Evolutionary conservation across 2,329 filamentous ascomycete species (phyloP).

Genomic region (Xylariaceae sp.): DNA sequence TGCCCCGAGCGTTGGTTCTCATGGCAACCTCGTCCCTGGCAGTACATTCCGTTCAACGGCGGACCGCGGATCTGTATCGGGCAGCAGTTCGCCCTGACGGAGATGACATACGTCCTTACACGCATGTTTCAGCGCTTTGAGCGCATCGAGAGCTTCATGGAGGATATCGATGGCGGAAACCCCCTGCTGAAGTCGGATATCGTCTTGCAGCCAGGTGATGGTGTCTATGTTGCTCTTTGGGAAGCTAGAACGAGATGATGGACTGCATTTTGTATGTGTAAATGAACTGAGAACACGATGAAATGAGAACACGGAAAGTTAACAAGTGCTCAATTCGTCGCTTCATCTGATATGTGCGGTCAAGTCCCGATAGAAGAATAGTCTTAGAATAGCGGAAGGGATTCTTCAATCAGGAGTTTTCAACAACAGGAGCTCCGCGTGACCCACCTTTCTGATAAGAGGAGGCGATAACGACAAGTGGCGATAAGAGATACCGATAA

Average conservation of each 20-base stretch:
- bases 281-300: not conserved
- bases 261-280: not conserved
- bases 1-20: slow-evolving; percentile 62
- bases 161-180: slow-evolving; percentile 47
- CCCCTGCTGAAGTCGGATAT: slow-evolving; percentile 55
- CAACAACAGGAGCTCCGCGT: no score
- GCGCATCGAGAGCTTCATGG: slow-evolving; percentile 54
- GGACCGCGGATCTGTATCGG: slow-evolving; percentile 71
- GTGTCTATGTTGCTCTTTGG: slow-evolving; percentile 54
- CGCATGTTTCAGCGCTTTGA: slow-evolving; percentile 69
- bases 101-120: slow-evolving; percentile 68
- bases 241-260: slow-evolving; percentile 30
- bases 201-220: slow-evolving; percentile 53
- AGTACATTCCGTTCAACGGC: slow-evolving; percentile 71
- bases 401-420: no score
- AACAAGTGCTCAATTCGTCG: not conserved
- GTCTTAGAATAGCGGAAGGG: no score
- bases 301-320: not conserved
- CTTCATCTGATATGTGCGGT: not conserved
- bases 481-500: no score
- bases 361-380: no score
- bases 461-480: no score
- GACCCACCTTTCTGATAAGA: no score
- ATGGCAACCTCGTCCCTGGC: slow-evolving; percentile 62
- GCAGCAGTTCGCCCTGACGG: slow-evolving; percentile 75